Conservation (phyloP, 805 yeast genomes). For the Candida berthetii region DNA sequence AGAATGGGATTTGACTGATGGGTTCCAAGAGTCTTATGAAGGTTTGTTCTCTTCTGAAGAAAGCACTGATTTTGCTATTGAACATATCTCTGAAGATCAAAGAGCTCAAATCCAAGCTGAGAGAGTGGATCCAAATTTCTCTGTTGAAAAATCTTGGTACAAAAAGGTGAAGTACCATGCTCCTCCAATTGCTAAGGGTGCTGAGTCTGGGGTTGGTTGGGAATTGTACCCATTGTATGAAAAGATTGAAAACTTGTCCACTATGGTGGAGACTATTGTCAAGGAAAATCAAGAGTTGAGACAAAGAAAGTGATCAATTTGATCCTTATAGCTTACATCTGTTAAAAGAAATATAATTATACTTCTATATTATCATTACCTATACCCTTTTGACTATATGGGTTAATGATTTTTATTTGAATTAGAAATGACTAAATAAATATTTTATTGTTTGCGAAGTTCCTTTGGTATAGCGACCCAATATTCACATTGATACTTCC, state of each 20-base stretch:
- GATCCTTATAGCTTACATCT: too few species aligned
- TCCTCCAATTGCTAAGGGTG: conserved; percentile 57
- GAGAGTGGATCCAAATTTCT: conserved; percentile 60
- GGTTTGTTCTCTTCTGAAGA: conserved; percentile 22
- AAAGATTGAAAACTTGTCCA: conserved; percentile 35
- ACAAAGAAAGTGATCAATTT: conserved; percentile 1
- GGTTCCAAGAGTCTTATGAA: conserved; percentile 38
- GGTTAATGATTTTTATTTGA: too few species aligned
- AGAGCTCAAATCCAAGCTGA: conserved; percentile 59
- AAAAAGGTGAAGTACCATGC: conserved; percentile 39
- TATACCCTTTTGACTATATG: too few species aligned
- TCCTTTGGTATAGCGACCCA: conserved; percentile 46
- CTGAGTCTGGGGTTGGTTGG: conserved; percentile 53
- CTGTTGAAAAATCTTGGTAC: conserved; percentile 48
- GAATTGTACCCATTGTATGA: conserved; percentile 50
- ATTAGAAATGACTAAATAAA: too few species aligned
- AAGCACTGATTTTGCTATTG: conserved; percentile 15
- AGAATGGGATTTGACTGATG: conserved; percentile 83
- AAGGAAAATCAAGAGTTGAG: conserved; percentile 14
- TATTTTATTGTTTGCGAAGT: not conserved
- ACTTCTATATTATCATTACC: too few species aligned
- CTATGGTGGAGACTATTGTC: conserved; percentile 13
- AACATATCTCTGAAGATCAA: conserved; percentile 30
- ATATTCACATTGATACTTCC: conserved; percentile 55
- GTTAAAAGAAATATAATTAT: too few species aligned